These are phyloP conservation scores for Phellinidium pouzarii DNA, from an alignment of 1,284 basidiomycete species.

Conservation along the genomic window DNA sequence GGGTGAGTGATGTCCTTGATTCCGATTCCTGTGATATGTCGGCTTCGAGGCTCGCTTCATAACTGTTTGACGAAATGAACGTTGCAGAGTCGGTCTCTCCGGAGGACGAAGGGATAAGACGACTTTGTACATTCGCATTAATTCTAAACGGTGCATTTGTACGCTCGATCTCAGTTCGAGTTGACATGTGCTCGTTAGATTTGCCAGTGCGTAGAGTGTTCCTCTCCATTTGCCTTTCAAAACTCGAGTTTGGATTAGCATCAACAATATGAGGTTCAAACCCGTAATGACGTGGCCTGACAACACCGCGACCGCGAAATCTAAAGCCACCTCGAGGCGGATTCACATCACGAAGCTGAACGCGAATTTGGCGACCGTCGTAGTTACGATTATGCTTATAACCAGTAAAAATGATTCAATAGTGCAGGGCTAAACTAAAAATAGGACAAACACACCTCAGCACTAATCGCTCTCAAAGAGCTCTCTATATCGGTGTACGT, in stretches of 20 bases:
- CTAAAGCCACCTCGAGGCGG: conserved; percentile 23
- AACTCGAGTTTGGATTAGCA: neutral
- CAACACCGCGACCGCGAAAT: conserved; percentile 17
- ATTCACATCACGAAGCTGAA: conserved; percentile 41
- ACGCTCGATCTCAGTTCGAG: neutral
- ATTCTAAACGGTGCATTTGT: neutral
- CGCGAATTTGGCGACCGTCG: conserved; percentile 62
- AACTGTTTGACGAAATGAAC: conserved; percentile 11
- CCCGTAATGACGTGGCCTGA: conserved; percentile 2
- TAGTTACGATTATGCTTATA: conserved; percentile 59
- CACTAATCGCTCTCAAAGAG: conserved; percentile 50
- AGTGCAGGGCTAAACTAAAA: neutral
- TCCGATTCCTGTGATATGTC: conserved; percentile 11
- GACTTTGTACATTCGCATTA: neutral
- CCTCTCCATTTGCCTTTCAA: neutral
- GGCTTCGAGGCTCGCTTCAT: conserved; percentile 1
- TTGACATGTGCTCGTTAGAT: neutral
- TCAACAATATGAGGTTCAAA: conserved; percentile 5
- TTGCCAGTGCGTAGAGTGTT: neutral
- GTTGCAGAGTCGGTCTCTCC: conserved; percentile 12
- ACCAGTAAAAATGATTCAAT: conserved; percentile 10
- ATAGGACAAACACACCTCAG: conserved; percentile 41
- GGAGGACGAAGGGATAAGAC: conserved; percentile 7
- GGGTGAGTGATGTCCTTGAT: conserved; percentile 26
- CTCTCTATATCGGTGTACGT: conserved; percentile 56